Base-by-base conservation (phyloP, 1,139 yeast species). In the Suhomyces bribrorum region DNA sequence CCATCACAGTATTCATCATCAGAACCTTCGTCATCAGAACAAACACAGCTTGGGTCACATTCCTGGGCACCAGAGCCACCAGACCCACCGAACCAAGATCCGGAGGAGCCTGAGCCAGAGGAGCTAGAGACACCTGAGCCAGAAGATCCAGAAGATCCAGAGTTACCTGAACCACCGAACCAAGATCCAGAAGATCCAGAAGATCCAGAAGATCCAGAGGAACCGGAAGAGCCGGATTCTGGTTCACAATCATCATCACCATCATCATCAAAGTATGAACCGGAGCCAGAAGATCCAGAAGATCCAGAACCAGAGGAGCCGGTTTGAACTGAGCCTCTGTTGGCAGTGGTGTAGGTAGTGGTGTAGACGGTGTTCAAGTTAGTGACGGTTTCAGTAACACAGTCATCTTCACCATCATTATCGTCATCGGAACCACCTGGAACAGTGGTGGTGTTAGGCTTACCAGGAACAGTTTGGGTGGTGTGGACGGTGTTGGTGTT, bases 101-200 rank as follows among this genome's bases (percentile, higher is more conserved):
- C 11, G 14, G 22, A 15, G 2, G 31, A 33, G 26, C 26, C 38
- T 20, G 31, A n/a, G 14, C 32, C 14, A 28, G 37, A n/a, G 26
- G 31, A 11, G 18, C 17, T 13, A 25, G 37, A 28, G 29, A 34
- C 38, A 22, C 28, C 20, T 8, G 33, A 20, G 14, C 24, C 25
- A 14, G n/a, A n/a, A n/a, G n/a, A n/a, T n/a, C 57, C 54, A 36
- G 69, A 73, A 32, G 67, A 61, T 45, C 89, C 86, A 24, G 41
- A 33, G n/a, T n/a, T n/a, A n/a, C n/a, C n/a, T n/a, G n/a, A n/a
- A n/a, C n/a, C n/a, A 16, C 34, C 26, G 4, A 11, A 9, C 5
- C 17, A 4, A 14, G 15, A 27, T 31, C 28, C 14, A 17, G 36
- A 14, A 31, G 32, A 24, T 26, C 33, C 15, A 8, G 36, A 35